Evolutionary conservation across 2,329 filamentous ascomycete genomes (phyloP).

Genomic region (Aspergillus sp.): DNA sequence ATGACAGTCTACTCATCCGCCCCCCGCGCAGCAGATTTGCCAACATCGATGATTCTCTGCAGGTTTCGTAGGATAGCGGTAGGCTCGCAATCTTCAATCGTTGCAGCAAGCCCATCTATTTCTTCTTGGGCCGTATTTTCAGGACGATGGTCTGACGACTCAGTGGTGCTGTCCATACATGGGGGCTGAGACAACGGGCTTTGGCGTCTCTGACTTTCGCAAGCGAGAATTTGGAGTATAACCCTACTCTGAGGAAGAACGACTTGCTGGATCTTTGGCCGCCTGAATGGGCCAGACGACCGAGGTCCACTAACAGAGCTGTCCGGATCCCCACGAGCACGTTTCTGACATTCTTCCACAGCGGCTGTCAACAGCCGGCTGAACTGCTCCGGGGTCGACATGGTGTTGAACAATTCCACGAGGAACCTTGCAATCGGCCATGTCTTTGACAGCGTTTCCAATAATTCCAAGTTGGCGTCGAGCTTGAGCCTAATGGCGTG

Average conservation of each 20-base stretch:
- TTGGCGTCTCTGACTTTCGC: conserved; percentile 6
- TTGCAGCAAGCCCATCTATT: background rate
- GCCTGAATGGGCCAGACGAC: conserved; percentile 4
- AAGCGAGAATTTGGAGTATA: conserved; percentile 9
- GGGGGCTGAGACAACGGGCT: background rate
- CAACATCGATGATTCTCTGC: conserved; percentile 5
- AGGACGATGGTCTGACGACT: background rate
- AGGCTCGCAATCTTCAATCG: conserved; percentile 1
- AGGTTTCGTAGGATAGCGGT: conserved; percentile 4
- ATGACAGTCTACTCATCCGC: background rate
- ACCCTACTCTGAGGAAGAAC: conserved; percentile 12
- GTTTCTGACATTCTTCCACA: conserved; percentile 4
- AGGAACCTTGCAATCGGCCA: conserved; percentile 13
- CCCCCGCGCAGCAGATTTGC: background rate
- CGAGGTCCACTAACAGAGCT: background rate
- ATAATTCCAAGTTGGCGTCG: conserved; percentile 9
- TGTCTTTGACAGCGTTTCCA: conserved; percentile 6
- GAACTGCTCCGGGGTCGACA: conserved; percentile 5
- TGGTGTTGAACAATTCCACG: conserved; percentile 10
- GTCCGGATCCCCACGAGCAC: conserved; percentile 1
- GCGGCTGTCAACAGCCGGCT: conserved; percentile 2
- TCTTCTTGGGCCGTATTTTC: background rate
- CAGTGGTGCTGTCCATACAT: background rate
- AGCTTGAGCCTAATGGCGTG: conserved; percentile 10
- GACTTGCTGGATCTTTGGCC: conserved; percentile 10